Conservation (phyloP, 805 yeast species). For the Saccharomycopsis fermentans region DNA sequence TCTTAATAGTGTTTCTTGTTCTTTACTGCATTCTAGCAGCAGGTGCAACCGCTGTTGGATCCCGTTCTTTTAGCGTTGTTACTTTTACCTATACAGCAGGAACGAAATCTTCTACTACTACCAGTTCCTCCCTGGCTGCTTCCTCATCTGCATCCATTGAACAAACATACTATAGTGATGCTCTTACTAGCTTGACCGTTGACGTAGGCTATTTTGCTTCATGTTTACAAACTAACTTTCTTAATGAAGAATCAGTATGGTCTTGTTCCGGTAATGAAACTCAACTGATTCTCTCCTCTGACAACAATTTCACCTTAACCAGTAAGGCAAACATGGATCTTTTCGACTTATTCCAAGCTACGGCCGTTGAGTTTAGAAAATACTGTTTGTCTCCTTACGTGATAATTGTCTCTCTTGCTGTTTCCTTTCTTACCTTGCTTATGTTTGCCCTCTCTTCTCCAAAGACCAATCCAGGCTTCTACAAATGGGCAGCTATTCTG, state of each 20-base stretch:
- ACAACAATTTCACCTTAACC: constrained; percentile 9
- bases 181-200: constrained; percentile 16
- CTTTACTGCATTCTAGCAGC: constrained; percentile 12
- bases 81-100: constrained; percentile 16
- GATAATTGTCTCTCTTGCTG: constrained; percentile 15
- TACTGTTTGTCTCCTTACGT: constrained; percentile 18
- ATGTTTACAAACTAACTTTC: constrained; percentile 16
- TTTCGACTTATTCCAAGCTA: constrained; percentile 9
- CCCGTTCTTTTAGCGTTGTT: constrained; percentile 13
- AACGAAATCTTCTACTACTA: not conserved
- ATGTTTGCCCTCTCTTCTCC: constrained; percentile 18
- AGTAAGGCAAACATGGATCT: constrained; percentile 13
- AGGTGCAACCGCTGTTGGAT: constrained; percentile 11
- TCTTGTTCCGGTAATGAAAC: constrained; percentile 18
- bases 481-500: constrained; percentile 17
- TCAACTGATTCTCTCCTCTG: constrained; percentile 9
- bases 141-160: not conserved
- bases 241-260: constrained; percentile 12
- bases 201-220: constrained; percentile 18
- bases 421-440: constrained; percentile 12
- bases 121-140: not conserved
- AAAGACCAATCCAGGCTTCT: constrained; percentile 12
- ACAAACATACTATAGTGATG: constrained; percentile 18
- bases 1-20: constrained; percentile 14
- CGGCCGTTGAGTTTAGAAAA: constrained; percentile 16